These are phyloP conservation scores for Xylariaceae sp. DNA, from an alignment of 2,329 filamentous ascomycete species.

Conservation along the genomic window DNA sequence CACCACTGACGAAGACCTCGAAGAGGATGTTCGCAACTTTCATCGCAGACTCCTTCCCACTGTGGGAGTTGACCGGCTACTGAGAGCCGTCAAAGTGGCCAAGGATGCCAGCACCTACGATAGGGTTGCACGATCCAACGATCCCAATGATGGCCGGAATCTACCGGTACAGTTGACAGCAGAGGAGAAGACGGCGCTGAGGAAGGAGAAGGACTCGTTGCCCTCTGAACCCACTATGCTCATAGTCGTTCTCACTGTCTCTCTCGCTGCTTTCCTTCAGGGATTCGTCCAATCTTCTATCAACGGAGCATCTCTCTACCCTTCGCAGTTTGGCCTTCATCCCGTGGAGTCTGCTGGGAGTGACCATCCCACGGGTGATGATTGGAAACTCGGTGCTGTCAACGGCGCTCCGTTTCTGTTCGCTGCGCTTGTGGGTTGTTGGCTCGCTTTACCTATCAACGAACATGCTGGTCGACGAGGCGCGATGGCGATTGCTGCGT, in stretches of 20 bases:
- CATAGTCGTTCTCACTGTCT: conserved; percentile 39
- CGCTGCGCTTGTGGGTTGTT: conserved; percentile 37
- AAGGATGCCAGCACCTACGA: conserved; percentile 39
- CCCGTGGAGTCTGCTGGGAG: neutral
- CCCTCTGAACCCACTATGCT: conserved; percentile 39
- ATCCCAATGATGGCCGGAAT: conserved; percentile 18
- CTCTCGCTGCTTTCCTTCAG: conserved; percentile 41
- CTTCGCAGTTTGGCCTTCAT: conserved; percentile 7
- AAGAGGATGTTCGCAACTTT: conserved; percentile 34
- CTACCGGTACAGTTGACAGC: conserved; percentile 33
- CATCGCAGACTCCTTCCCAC: conserved; percentile 25
- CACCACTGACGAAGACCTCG: conserved; percentile 36
- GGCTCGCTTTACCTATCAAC: conserved; percentile 38
- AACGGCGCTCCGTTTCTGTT: conserved; percentile 39
- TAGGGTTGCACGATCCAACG: conserved; percentile 31
- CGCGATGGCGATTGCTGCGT: conserved; percentile 36
- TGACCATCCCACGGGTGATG: conserved; percentile 11
- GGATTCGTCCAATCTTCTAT: conserved; percentile 42
- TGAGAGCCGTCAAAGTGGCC: conserved; percentile 39
- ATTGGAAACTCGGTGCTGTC: conserved; percentile 38
- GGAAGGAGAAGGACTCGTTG: conserved; percentile 35
- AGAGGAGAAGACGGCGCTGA: conserved; percentile 36
- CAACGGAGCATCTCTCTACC: conserved; percentile 37
- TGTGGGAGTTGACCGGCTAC: conserved; percentile 30
- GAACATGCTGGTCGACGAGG: conserved; percentile 38